These are phyloP conservation scores for Rhypophila decipiens DNA, from an alignment of 495 filamentous ascomycete genomes.

Conservation along the genomic window DNA sequence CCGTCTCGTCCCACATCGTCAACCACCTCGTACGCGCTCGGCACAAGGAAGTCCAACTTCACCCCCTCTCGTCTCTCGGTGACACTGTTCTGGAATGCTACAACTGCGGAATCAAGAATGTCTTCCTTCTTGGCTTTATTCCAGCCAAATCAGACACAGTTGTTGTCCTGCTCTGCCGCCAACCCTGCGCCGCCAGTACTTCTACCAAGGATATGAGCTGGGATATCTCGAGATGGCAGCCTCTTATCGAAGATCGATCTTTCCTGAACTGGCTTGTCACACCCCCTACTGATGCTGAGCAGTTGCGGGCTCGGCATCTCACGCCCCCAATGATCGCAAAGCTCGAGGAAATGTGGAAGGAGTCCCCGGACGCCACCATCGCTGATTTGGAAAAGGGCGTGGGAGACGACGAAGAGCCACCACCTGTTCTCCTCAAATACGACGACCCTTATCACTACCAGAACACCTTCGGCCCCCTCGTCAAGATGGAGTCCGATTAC, in stretches of 20 bases:
- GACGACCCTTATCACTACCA: constrained; percentile 99
- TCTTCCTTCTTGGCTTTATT: constrained; percentile 98
- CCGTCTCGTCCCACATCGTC: constrained; percentile 94
- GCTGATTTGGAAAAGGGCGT: constrained; percentile 90
- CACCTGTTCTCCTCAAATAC: constrained; percentile 87
- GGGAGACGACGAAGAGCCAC: constrained; percentile 90
- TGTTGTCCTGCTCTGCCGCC: constrained; percentile 91
- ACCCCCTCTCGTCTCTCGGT: constrained; percentile 89
- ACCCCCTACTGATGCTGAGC: constrained; percentile 86
- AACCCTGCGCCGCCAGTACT: constrained; percentile 88
- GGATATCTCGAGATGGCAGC: constrained; percentile 98
- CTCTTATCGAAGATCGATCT: constrained; percentile 92
- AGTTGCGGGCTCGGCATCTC: constrained; percentile 88
- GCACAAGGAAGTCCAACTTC: constrained; percentile 97
- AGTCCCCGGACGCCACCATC: constrained; percentile 82
- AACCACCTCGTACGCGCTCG: constrained; percentile 96
- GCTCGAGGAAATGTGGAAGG: constrained; percentile 98
- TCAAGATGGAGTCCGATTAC: constrained; percentile 99
- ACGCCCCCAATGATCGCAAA: constrained; percentile 95
- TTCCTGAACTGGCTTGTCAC: constrained; percentile 93
- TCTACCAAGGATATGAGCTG: constrained; percentile 99
- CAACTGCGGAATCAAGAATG: constrained; percentile 98
- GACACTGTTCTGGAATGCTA: constrained; percentile 98
- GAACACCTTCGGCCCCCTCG: constrained; percentile 95
- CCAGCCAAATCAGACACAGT: constrained; percentile 99